Evolutionary conservation across 2,329 filamentous ascomycete species (phyloP), one percentile per base, ranked within the genome.

Genomic region (Ophiostoma triangulosporum): DNA sequence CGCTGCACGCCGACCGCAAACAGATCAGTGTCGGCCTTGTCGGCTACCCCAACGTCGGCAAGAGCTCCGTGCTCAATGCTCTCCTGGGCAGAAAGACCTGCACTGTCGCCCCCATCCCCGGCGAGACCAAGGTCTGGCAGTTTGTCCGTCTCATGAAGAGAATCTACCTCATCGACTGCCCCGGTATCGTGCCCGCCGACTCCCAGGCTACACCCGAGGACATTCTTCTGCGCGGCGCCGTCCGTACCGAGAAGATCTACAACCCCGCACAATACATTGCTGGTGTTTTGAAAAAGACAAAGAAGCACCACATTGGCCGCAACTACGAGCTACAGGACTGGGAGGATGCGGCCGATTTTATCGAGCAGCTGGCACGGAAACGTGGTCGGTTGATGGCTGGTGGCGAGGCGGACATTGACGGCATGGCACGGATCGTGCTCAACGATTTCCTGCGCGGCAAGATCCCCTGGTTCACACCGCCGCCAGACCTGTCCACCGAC

Each of bases 51-150:
- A 98, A 97, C 62, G 90, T 88, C 0, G 93, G 93, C 62, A 98
- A 98, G 69, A 95, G 87, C 3, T 93, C 87, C 43, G 93, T 98
- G 60, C 97, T 98, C 71, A 98, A 98, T 70, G 95, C 91, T 0
- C 73, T 98, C 3, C 80, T 60, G 56, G 91, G 89, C 67, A 97
- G 96, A 74, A 90, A 93, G 66, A 90, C 96, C 38, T 90, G 90
- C 71, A 93, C 77, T 15, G 88, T 95, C 3, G 93, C 93, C 6
- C 93, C 91, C 6, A 95, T 97, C 57, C 91, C 93, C 6, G 93
- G 90, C 14, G 90, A 62, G 73, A 97, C 91, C 32, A 97, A 96
- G 95, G 55, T 88, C 83, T 61, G 58, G 59, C 59, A 60, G 48
- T 60, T 60, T 52, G 59, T 60, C 5, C 57, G 58, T 17, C 51